Base-by-base conservation (phyloP, 179 eudicot species). In the Pouteria campechiana region DNA sequence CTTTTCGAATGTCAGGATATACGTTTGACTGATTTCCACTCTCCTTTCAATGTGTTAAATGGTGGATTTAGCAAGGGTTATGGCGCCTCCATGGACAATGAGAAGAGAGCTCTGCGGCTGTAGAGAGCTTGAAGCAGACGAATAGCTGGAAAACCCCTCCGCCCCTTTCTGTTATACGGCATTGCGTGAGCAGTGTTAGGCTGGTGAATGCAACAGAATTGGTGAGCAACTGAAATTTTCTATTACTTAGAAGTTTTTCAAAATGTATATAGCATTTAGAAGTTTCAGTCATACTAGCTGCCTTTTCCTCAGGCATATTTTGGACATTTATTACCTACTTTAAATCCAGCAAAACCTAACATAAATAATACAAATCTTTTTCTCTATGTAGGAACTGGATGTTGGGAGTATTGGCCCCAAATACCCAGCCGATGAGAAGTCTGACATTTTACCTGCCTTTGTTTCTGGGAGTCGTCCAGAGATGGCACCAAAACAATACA, bases 401-500 rank as follows among this genome's bases (percentile, higher is more conserved):
- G 48, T 18, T 28, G 66, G 51, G 28, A 34, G 46, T 22, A 25
- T 31, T 52, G 58, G 58, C 31, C 37, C 43, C 17, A 54, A 60
- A 41, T 52, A 76, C n/a, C 55, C 60, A 21, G 25, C 63, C 13
- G 52, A 35, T 46, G 73, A 39, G 31, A 44, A 41, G 7, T 41
- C 65, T 20, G 46, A 41, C 7, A 70, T 63, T 45, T 29, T 41
- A 46, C 77, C 77, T 5, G 12, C 54, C 17, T 64, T 67, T 31
- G 74, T 71, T 25, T 75, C 74, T 2, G 77, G 81, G 17, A 59
- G 74, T 57, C 67, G 72, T 48, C 71, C 81, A 39, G 81, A 75
- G 59, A 75, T 59, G 9, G 81, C 77, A 48, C 76, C 81, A 12
- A 70, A 72, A 36, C 48, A 61, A 16, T 67, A 27, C 6, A 75